Evolutionary conservation across 1,284 basidiomycete species (phyloP).

Genomic region (Ganoderma lucidum): DNA sequence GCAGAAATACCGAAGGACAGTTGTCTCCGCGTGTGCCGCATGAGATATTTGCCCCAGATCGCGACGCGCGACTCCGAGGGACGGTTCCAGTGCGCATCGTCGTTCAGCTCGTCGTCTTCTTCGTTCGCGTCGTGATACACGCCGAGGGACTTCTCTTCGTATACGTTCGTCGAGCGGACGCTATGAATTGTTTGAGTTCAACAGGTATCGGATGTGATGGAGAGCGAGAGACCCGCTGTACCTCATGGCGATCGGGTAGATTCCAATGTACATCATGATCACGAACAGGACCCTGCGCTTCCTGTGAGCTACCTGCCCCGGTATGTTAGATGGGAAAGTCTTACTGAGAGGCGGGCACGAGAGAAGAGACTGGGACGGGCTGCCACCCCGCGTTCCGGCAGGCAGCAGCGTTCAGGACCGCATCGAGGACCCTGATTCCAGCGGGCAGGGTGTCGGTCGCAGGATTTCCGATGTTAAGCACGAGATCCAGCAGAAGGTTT

Average conservation of each 20-base stretch:
- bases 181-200: conserved; percentile 43
- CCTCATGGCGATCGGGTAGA: conserved; percentile 82
- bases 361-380: conserved; percentile 72
- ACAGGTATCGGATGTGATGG: not conserved
- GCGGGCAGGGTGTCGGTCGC: conserved; percentile 76
- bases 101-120: conserved; percentile 51
- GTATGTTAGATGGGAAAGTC: conserved; percentile 42
- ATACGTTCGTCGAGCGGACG: conserved; percentile 98
- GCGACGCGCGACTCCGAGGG: conserved; percentile 55
- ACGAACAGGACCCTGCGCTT: conserved; percentile 77
- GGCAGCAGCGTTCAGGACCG: conserved; percentile 77
- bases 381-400: conserved; percentile 92
- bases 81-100: conserved; percentile 43
- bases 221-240: conserved; percentile 35
- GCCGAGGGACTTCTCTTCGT: conserved; percentile 90
- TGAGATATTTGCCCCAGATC: conserved; percentile 81
- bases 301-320: too few species aligned
- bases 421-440: conserved; percentile 71
- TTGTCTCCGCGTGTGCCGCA: conserved; percentile 85
- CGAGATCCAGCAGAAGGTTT: conserved; percentile 90
- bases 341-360: conserved; percentile 74
- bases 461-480: conserved; percentile 88
- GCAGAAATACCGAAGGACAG: conserved; percentile 79
- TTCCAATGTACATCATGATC: conserved; percentile 88
- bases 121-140: conserved; percentile 64